Evolutionary conservation across 1,284 basidiomycete genomes (phyloP), one percentile per base, ranked within the genome.

Genomic region (Ceratobasidium sp.): DNA sequence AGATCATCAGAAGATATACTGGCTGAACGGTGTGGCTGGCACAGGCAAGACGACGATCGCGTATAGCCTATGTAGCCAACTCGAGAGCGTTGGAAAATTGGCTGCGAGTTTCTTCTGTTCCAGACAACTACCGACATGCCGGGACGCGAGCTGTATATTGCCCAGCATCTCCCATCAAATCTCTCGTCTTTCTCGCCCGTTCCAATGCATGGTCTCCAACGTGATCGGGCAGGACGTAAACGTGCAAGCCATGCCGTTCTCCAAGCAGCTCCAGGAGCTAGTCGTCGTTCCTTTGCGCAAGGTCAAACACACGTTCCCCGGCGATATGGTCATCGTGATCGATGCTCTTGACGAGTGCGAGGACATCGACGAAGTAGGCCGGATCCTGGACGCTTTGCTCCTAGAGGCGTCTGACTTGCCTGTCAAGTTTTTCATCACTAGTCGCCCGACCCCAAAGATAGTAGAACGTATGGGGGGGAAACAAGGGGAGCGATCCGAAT

Each of bases 1-100:
- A 8, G 14, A 30, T 14, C 7, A 16, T 33, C 28, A 4, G 5
- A 49, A 18, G 23, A 21, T 63, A 14, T 48, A 51, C 38, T 63
- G 61, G 61, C 16, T 63, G 23, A 63, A 49, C 18, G 49, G 49
- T 9, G 28, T 28, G 49, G 36, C 36, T 38, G 36, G 36, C 9
- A 38, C 36, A 38, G 58, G 58, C n/a, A 60, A 60, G 36, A 60
- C 58, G 58, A 60, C 58, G 9, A 62, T 62, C 23, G 60, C 60
- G 14, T 62, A 62, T 28, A 62, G 40, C 21, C 5, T 62, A 6
- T 42, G 25, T 21, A n/a, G 6, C 4, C 21, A 44, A 12, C 60
- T 62, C 5, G 40, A 62, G 12, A 11, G 18, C 14, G 6, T n/a
- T 23, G 9, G 21, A 2, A n/a, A 46, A 18, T 42, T 62, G 3